Conservation (phyloP, 108 stramenopile genomes). For the Conticribra weissflogii region DNA sequence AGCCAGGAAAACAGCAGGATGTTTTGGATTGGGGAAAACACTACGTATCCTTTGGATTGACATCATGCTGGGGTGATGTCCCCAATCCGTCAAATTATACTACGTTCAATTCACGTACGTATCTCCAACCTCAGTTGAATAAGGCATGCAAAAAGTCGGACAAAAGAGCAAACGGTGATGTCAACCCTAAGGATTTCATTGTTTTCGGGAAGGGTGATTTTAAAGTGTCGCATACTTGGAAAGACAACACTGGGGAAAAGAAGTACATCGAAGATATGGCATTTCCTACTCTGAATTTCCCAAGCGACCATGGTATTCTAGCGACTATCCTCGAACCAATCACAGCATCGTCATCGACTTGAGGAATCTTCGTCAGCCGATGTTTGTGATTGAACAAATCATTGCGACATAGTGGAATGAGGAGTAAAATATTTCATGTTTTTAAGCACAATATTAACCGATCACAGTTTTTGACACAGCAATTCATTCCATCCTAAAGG, state of each 20-base stretch:
- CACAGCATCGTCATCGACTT: neutral
- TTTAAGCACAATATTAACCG: too few relatives aligned
- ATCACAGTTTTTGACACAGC: too few relatives aligned
- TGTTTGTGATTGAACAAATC: too few relatives aligned
- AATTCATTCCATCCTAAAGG: too few relatives aligned
- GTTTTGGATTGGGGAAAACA: conserved; percentile 63
- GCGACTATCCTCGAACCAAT: conserved; percentile 58
- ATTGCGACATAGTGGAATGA: too few relatives aligned
- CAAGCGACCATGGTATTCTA: conserved; percentile 72
- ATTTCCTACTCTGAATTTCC: conserved; percentile 76
- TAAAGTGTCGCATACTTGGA: conserved; percentile 46
- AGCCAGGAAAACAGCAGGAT: conserved; percentile 66
- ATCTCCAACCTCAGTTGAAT: conserved; percentile 79
- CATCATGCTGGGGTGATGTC: conserved; percentile 63
- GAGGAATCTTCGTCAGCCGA: too few relatives aligned
- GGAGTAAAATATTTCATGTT: too few relatives aligned
- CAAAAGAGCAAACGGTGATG: conserved; percentile 62
- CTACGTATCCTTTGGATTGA: conserved; percentile 55
- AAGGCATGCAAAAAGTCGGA: conserved; percentile 70
- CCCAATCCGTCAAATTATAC: conserved; percentile 65
- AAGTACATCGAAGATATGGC: conserved; percentile 63
- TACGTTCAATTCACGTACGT: conserved; percentile 75
- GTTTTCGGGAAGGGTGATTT: conserved; percentile 62
- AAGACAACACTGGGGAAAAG: conserved; percentile 74
- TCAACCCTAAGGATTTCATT: conserved; percentile 81